These are phyloP conservation scores for Sordariomycetes sp. DNA, from an alignment of 2,329 filamentous ascomycete genomes.

Conservation along the genomic window DNA sequence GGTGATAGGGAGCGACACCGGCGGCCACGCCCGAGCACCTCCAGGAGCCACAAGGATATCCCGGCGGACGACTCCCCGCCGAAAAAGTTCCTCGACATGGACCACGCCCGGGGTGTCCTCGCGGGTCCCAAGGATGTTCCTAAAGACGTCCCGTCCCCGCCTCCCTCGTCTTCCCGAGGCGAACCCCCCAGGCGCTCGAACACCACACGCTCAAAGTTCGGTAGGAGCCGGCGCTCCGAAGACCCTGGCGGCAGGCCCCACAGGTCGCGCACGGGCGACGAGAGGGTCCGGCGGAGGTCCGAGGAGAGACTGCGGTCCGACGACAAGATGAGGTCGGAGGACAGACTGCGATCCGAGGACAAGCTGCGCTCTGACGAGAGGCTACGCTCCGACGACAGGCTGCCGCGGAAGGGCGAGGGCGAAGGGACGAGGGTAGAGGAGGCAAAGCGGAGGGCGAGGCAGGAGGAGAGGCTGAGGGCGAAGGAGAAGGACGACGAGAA, in stretches of 20 bases:
- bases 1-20: background rate
- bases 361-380: background rate
- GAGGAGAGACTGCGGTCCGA: constrained; percentile 1
- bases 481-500: constrained; percentile 8
- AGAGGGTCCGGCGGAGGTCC: background rate
- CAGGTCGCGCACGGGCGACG: background rate
- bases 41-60: background rate
- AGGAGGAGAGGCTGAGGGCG: constrained; percentile 7
- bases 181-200: constrained; percentile 6
- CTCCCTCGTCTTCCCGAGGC: constrained; percentile 2
- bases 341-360: constrained; percentile 3
- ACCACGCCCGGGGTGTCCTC: background rate
- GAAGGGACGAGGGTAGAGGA: constrained; percentile 4
- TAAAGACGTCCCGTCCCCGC: background rate
- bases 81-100: constrained; percentile 5
- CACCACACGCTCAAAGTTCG: constrained; percentile 1
- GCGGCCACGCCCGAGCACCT: constrained; percentile 1
- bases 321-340: constrained; percentile 3
- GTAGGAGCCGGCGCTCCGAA: constrained; percentile 1
- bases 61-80: background rate
- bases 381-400: background rate
- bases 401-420: background rate
- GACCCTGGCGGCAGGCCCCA: background rate
- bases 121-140: constrained; percentile 1
- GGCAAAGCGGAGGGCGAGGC: constrained; percentile 7